phyloP scores from a whole-genome alignment of 768 basidiomycete genomes.

The Suillus hirtellus region DNA sequence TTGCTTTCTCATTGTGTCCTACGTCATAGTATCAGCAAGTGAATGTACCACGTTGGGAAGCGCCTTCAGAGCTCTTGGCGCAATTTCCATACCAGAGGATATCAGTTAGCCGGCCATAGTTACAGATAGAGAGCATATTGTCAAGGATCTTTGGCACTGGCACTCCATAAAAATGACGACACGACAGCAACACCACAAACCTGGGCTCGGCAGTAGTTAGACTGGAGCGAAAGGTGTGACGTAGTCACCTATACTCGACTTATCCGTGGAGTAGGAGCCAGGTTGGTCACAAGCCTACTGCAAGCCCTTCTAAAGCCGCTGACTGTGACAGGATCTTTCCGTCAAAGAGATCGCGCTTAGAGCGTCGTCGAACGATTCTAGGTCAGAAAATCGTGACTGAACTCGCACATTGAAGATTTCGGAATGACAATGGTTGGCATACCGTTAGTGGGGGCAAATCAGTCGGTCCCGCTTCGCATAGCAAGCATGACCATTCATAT shows the following conservation, averaged over 20 bases:
- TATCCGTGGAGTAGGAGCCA: neutral
- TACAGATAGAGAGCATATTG: neutral
- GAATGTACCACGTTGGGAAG: neutral
- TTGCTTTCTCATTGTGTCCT: neutral
- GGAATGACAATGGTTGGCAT: neutral
- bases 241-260: neutral
- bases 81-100: neutral
- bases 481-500: neutral
- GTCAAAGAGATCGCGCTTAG: neutral
- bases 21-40: neutral
- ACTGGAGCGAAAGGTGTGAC: neutral
- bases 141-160: neutral
- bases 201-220: neutral
- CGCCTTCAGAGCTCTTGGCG: neutral
- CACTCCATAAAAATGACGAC: too few relatives aligned
- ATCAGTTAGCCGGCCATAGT: neutral
- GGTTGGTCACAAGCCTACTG: neutral
- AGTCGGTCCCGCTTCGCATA: constrained; percentile 1
- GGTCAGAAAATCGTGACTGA: neutral
- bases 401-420: neutral
- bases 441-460: neutral
- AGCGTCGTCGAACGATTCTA: neutral
- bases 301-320: constrained; percentile 2
- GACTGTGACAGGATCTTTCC: neutral
- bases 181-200: neutral